A percentile compares a stretch with the other conserved stretches of the same genome.
Conservation (phyloP, 2,329 filamentous ascomycete genomes). For the Domatiomyces globalis region DNA sequence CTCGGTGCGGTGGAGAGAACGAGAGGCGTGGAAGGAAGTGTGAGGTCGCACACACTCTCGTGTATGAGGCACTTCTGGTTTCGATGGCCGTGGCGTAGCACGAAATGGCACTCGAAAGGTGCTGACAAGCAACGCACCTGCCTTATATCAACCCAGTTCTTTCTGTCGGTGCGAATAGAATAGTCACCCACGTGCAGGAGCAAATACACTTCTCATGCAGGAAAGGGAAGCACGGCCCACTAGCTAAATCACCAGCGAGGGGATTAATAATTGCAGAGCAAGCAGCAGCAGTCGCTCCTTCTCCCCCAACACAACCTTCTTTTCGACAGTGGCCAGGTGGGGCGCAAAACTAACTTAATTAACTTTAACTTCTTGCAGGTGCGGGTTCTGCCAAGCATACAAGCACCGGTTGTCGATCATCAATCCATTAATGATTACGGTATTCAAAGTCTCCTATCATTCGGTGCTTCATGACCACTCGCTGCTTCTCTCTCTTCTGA, state of each 20-base stretch:
- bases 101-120: background rate
- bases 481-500: background rate
- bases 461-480: no score
- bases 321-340: background rate
- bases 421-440: background rate
- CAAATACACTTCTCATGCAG: background rate
- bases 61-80: background rate
- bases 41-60: background rate
- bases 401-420: background rate
- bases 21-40: constrained; percentile 1
- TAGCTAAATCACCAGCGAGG: background rate
- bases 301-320: background rate
- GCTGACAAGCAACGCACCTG: background rate
- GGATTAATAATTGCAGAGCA: background rate
- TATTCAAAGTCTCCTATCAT: background rate
- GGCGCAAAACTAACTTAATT: background rate
- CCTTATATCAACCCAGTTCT: background rate
- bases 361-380: background rate
- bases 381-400: background rate
- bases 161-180: background rate
- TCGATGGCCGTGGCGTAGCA: background rate
- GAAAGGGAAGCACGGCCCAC: background rate
- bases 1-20: background rate
- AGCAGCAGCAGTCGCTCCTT: background rate
- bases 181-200: background rate